Percentiles rank a stretch among this genome's conserved stretches.
phyloP scores from a whole-genome alignment of 495 filamentous ascomycete genomes.

The Tetracladium setigerum region DNA sequence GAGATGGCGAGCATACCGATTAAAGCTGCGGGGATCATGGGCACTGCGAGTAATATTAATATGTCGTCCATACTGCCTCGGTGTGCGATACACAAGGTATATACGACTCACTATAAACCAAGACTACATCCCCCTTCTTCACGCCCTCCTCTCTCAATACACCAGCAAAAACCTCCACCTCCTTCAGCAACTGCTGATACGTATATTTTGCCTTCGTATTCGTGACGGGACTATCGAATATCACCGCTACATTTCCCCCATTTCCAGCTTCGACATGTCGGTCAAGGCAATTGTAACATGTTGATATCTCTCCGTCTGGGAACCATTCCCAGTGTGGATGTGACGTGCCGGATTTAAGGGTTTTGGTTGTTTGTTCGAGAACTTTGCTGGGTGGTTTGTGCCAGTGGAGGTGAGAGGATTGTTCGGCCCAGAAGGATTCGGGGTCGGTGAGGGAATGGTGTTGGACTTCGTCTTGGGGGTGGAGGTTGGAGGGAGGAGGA shows the following conservation, averaged over 20 bases:
- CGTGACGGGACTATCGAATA: constrained; percentile 85
- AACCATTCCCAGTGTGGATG: constrained; percentile 79
- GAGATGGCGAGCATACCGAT: constrained; percentile 76
- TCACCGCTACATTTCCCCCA: constrained; percentile 66
- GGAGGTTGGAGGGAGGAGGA: neutral
- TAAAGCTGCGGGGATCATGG: constrained; percentile 86
- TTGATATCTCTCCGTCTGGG: constrained; percentile 80
- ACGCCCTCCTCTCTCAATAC: constrained; percentile 80
- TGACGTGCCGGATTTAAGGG: constrained; percentile 27
- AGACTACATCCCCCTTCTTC: constrained; percentile 78
- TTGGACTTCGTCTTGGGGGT: constrained; percentile 44
- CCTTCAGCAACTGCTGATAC: constrained; percentile 68
- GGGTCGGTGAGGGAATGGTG: constrained; percentile 51
- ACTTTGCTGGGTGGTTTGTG: constrained; percentile 55
- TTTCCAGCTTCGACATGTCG: constrained; percentile 71
- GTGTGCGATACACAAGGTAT: neutral
- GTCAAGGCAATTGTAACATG: constrained; percentile 84
- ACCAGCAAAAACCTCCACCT: constrained; percentile 77
- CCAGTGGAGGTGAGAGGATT: constrained; percentile 73
- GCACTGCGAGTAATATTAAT: constrained; percentile 49
- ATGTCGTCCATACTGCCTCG: neutral
- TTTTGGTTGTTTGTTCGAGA: constrained; percentile 34
- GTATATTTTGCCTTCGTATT: constrained; percentile 62
- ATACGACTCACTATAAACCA: constrained; percentile 70
- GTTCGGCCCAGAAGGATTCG: constrained; percentile 67